These are phyloP conservation scores for Schwanniomyces sp. DNA, from an alignment of 805 yeast species.

Conservation along the genomic window DNA sequence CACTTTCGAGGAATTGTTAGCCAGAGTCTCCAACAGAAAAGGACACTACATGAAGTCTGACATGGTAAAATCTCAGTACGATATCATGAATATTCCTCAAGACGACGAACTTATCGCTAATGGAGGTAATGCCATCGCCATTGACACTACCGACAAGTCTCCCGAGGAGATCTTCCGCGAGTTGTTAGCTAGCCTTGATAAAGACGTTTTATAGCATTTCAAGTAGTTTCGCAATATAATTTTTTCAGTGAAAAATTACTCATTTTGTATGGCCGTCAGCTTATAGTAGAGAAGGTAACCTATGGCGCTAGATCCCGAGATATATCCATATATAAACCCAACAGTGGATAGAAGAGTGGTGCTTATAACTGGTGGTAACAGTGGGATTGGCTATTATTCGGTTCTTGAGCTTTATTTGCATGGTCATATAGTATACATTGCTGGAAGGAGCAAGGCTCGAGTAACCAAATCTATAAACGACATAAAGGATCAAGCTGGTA, in stretches of 20 bases:
- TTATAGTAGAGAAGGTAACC: not conserved
- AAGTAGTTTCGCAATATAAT: slow-evolving; percentile 1
- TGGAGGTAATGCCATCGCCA: slow-evolving; percentile 36
- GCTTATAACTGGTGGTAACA: slow-evolving; percentile 77
- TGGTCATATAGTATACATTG: slow-evolving; percentile 73
- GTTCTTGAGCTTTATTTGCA: slow-evolving; percentile 75
- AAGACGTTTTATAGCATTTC: not conserved
- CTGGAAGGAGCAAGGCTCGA: slow-evolving; percentile 62
- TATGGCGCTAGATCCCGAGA: slow-evolving; percentile 40
- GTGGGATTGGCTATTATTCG: slow-evolving; percentile 79
- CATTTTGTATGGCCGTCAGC: not conserved
- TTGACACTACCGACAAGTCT: slow-evolving; percentile 33
- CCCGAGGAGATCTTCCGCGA: slow-evolving; percentile 26
- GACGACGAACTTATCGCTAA: slow-evolving; percentile 34
- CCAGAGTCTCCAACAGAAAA: slow-evolving; percentile 62
- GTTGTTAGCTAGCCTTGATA: slow-evolving; percentile 7
- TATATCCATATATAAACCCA: slow-evolving; percentile 65
- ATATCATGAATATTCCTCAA: slow-evolving; percentile 69
- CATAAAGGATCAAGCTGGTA: slow-evolving; percentile 53
- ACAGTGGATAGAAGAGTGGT: slow-evolving; percentile 56
- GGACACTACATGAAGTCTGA: slow-evolving; percentile 85
- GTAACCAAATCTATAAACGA: slow-evolving; percentile 58
- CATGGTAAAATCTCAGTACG: slow-evolving; percentile 81
- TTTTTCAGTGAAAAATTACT: not conserved
- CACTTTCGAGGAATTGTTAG: slow-evolving; percentile 55